These are phyloP conservation scores for Vigna radiata DNA, from an alignment of 306 rosid genomes.

Conservation along the genomic window DNA sequence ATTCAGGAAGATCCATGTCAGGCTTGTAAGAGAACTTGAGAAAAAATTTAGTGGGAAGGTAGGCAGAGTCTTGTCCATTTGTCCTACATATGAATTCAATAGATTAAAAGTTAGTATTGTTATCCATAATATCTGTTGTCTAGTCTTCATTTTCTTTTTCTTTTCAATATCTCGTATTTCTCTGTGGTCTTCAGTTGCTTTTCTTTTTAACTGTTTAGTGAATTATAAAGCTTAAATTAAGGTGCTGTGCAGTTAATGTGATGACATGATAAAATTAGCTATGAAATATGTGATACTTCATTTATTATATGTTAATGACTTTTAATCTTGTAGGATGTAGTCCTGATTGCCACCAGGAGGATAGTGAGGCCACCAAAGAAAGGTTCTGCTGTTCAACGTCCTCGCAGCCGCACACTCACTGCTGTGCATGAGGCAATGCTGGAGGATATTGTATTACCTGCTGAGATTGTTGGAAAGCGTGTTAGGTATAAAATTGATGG, in stretches of 20 bases:
- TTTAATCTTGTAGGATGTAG: constrained; percentile 61
- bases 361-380: constrained; percentile 89
- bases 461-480: constrained; percentile 96
- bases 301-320: not conserved
- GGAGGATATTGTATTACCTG: constrained; percentile 87
- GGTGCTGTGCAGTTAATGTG: not conserved
- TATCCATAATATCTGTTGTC: not conserved
- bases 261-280: not conserved
- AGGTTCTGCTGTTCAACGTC: constrained; percentile 85
- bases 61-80: not conserved
- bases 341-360: constrained; percentile 82
- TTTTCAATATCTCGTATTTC: not conserved
- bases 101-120: not conserved
- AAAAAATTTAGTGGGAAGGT: constrained; percentile 95
- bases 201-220: constrained; percentile 1
- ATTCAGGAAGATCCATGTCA: constrained; percentile 75
- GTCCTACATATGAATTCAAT: not conserved
- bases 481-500: constrained; percentile 75
- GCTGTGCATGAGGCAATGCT: constrained; percentile 91
- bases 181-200: not conserved
- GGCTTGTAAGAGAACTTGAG: constrained; percentile 93
- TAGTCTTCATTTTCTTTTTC: not conserved
- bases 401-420: constrained; percentile 87
- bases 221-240: not conserved
- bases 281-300: not conserved